A percentile compares a stretch with the other conserved stretches of the same genome.
Conservation (phyloP, 208 protist species). For the Leishmania amazonensis region DNA sequence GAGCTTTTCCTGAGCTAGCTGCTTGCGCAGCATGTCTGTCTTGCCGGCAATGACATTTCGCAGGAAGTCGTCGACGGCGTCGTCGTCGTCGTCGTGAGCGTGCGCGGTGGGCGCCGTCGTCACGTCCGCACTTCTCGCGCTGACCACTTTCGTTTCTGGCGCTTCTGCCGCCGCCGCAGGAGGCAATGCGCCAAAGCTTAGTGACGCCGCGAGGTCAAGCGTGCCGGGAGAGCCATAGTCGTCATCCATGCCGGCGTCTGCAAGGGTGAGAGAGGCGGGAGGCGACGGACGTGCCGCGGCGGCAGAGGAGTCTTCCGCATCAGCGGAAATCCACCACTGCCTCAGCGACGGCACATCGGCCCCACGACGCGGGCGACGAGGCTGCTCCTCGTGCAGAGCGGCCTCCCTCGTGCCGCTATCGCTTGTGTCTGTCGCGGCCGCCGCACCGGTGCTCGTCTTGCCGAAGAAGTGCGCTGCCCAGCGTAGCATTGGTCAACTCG, state of each 20-base stretch:
- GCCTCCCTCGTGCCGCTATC: not conserved
- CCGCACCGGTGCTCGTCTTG: not conserved
- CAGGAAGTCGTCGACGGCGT: constrained; percentile 60
- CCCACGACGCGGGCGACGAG: not conserved
- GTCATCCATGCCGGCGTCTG: not conserved
- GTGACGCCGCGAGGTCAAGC: not conserved
- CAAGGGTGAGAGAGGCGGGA: not conserved
- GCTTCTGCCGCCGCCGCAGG: not conserved
- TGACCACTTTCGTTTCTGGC: too few relatives aligned
- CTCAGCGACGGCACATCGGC: constrained; percentile 13
- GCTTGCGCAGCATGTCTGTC: constrained; percentile 55
- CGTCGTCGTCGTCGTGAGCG: constrained; percentile 24
- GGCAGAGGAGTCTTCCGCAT: not conserved
- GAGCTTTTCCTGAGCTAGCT: constrained; percentile 51
- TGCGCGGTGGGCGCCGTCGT: not conserved
- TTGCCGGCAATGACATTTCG: constrained; percentile 67
- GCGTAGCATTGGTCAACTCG: not conserved
- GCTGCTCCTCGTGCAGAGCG: not conserved
- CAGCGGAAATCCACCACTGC: constrained; percentile 1
- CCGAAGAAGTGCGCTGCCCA: constrained; percentile 1
- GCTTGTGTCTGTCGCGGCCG: not conserved
- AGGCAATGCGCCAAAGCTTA: not conserved
- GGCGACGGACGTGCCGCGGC: not conserved
- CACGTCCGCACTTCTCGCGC: not conserved
- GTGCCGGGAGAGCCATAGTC: constrained; percentile 10